Conservation (phyloP, 2,329 filamentous ascomycete species). For the Xylaria sp. region DNA sequence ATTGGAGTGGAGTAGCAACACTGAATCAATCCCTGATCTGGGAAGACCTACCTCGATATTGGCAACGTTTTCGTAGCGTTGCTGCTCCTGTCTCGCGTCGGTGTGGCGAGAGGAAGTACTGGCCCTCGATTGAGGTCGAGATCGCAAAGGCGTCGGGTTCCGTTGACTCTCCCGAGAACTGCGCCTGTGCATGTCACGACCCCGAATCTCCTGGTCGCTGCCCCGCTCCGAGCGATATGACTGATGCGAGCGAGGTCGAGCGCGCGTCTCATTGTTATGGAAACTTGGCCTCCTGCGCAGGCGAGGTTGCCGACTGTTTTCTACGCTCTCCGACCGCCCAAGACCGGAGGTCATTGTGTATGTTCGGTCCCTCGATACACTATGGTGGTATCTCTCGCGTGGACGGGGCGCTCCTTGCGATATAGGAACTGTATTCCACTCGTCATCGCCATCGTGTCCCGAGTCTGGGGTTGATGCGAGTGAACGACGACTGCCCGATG, state of each 20-base stretch:
- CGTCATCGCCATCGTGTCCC: background rate
- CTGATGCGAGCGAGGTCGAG: conserved; percentile 14
- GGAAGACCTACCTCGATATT: conserved; percentile 15
- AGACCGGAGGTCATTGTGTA: conserved; percentile 15
- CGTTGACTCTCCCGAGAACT: conserved; percentile 1
- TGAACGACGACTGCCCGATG: conserved; percentile 5
- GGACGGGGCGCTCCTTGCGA: background rate
- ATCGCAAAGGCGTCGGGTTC: conserved; percentile 1
- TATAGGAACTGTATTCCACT: background rate
- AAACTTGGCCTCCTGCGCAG: background rate
- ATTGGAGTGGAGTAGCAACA: background rate
- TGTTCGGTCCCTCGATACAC: conserved; percentile 8
- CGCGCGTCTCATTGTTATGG: conserved; percentile 6
- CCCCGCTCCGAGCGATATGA: conserved; percentile 2
- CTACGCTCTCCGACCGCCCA: conserved; percentile 14
- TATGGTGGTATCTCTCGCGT: conserved; percentile 1
- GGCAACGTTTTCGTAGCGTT: background rate
- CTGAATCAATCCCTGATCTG: background rate
- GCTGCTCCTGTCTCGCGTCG: conserved; percentile 4
- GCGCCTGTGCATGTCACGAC: conserved; percentile 3
- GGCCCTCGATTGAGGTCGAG: conserved; percentile 1
- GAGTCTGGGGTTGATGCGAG: background rate
- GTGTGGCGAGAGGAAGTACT: conserved; percentile 13
- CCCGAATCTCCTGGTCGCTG: conserved; percentile 8
- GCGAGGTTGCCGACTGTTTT: background rate